Evolutionary conservation across 1,284 basidiomycete species (phyloP), one percentile per base, ranked within the genome.

Genomic region (Volvariella surrecta): DNA sequence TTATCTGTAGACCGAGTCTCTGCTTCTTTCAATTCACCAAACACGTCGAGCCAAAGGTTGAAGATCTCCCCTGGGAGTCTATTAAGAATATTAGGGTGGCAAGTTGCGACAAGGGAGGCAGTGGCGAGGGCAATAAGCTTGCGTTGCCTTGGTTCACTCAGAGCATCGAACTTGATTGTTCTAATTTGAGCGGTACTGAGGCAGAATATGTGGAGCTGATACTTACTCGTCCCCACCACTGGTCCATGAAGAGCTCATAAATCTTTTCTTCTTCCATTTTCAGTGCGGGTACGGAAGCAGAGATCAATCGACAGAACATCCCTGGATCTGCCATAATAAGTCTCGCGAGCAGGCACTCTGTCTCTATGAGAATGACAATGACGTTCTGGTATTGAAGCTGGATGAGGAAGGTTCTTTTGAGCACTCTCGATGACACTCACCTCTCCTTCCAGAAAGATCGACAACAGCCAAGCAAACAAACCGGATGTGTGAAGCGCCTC

Each of bases 31-130:
- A 92, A 70, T 58, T 94, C 91, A 9, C 83, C 86, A 35, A 94
- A 83, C 3, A 93, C 89, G 54, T 94, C 91, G 39, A 90, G 67
- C 87, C 90, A 94, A 34, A 94, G 67, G 57, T 92, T 92, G 63
- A 89, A 89, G 49, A 88, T 76, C 53, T 90, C 88, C 3, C 71
- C 73, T 10, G 76, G 70, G 17, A 90, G 64, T 28, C 84, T 72
- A 37, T 75, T 66, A 15, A 90, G 70, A n/a, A 88, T 79, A 50
- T 86, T 81, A 3, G 70, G 70, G 18, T 73, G 70, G 28, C 76
- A 80, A 0, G 84, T 82, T 1, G 86, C 74, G 34, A 87, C 79
- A 3, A 90, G 68, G 22, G 71, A 68, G 4, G 83, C 82, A 39
- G 85, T 76, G 2, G 81, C 83, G 69, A 89, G 81, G 7, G 85